Conservation (phyloP, 352 stramenopile genomes). For the Phytopythium vexans region DNA sequence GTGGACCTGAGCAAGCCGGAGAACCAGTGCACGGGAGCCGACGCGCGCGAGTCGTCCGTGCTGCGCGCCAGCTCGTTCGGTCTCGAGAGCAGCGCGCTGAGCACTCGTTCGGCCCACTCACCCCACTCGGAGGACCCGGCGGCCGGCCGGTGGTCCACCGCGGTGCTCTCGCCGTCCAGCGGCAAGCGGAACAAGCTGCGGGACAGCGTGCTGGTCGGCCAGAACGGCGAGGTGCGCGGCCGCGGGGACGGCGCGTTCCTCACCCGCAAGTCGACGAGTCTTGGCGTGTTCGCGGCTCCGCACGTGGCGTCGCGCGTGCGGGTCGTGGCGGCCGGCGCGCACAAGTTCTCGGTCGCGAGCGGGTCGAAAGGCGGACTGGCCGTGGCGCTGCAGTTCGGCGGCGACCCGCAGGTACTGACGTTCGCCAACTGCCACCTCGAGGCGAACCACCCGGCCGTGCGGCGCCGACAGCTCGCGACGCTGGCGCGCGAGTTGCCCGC, state of each 20-base stretch:
- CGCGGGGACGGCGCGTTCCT: constrained; percentile 64
- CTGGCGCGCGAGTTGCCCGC: constrained; percentile 44
- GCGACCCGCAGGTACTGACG: constrained; percentile 45
- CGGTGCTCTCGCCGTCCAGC: constrained; percentile 41
- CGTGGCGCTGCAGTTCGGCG: constrained; percentile 36
- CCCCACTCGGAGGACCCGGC: constrained; percentile 48
- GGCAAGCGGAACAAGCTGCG: constrained; percentile 1
- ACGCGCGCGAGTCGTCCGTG: background rate
- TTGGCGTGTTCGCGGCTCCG: constrained; percentile 51
- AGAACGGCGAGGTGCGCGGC: constrained; percentile 45
- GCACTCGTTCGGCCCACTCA: too few relatives aligned
- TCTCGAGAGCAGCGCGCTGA: constrained; percentile 2
- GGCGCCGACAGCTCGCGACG: constrained; percentile 50
- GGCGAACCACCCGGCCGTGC: constrained; percentile 44
- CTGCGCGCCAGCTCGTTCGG: constrained; percentile 12
- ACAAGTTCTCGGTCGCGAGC: constrained; percentile 58
- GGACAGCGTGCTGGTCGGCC: constrained; percentile 5
- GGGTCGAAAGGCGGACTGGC: constrained; percentile 65
- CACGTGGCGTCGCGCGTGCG: constrained; percentile 35
- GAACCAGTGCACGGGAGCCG: background rate
- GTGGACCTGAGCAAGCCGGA: constrained; percentile 14
- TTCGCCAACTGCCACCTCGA: constrained; percentile 77
- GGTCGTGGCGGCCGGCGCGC: constrained; percentile 38
- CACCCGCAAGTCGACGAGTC: constrained; percentile 59
- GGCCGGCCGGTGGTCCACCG: constrained; percentile 49